Conservation (phyloP, 176 grass and related monocot species). For the Dendrocalamus sinicus region DNA sequence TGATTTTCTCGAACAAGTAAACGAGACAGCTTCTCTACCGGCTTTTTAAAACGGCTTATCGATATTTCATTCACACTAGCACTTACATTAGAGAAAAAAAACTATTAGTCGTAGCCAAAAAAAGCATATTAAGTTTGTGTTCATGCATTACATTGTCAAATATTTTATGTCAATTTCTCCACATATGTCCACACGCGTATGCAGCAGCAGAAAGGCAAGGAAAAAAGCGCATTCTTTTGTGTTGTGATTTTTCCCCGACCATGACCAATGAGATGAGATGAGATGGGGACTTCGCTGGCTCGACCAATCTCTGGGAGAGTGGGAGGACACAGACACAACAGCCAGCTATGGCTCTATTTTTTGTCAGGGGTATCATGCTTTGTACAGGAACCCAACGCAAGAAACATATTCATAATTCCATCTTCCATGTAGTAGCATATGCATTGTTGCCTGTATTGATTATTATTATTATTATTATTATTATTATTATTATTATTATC, state of each 20-base stretch:
- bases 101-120: too few relatives aligned
- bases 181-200: not conserved
- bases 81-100: too few relatives aligned
- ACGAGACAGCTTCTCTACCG: too few relatives aligned
- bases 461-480: not conserved
- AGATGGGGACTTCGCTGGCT: conserved; percentile 4
- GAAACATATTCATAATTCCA: not conserved
- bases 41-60: too few relatives aligned
- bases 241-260: not conserved
- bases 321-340: conserved; percentile 8
- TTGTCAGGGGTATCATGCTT: not conserved
- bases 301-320: conserved; percentile 25
- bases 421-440: not conserved
- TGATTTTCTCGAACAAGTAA: too few relatives aligned
- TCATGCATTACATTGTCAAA: not conserved
- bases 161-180: not conserved
- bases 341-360: not conserved
- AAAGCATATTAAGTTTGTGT: too few relatives aligned
- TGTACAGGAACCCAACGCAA: not conserved
- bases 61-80: too few relatives aligned
- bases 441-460: not conserved
- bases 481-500: not conserved
- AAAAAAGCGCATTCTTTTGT: not conserved
- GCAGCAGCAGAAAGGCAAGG: conserved; percentile 28
- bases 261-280: conserved; percentile 22